A percentile compares a stretch with the other conserved stretches of the same genome.
Conservation (phyloP, 768 basidiomycete genomes). For the Naganishia kalamii region DNA sequence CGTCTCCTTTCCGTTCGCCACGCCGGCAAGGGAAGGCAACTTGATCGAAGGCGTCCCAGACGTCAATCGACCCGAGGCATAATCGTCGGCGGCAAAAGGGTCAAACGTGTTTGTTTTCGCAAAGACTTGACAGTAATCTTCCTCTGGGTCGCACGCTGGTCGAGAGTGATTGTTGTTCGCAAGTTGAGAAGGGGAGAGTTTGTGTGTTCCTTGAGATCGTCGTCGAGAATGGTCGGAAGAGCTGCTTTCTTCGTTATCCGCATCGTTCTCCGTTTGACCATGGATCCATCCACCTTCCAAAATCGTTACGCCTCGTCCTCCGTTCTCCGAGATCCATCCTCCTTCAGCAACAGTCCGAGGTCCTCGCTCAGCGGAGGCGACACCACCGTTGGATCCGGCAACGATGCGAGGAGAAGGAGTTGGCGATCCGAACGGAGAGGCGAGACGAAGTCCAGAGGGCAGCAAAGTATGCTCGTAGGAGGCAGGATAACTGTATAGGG, state of each 20-base stretch:
- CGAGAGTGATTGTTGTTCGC: neutral
- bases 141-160: neutral
- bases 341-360: too few species aligned
- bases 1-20: neutral
- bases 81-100: neutral
- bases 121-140: neutral
- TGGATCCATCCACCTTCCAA: neutral
- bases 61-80: neutral
- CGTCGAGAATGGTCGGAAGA: neutral
- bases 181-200: too few species aligned
- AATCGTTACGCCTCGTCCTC: neutral
- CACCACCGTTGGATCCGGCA: too few species aligned
- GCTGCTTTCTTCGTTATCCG: neutral
- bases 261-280: neutral
- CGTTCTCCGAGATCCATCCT: neutral
- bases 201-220: neutral
- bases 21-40: neutral
- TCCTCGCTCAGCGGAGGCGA: too few species aligned
- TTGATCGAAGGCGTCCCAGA: neutral
- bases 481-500: neutral
- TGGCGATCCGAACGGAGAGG: constrained; percentile 7
- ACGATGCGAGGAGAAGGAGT: neutral
- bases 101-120: constrained; percentile 6
- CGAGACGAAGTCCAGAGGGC: neutral
- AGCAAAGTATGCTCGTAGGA: constrained; percentile 7